Evolutionary conservation across 148 eudicot genomes (phyloP).

Genomic region (Selenicereus undatus): DNA sequence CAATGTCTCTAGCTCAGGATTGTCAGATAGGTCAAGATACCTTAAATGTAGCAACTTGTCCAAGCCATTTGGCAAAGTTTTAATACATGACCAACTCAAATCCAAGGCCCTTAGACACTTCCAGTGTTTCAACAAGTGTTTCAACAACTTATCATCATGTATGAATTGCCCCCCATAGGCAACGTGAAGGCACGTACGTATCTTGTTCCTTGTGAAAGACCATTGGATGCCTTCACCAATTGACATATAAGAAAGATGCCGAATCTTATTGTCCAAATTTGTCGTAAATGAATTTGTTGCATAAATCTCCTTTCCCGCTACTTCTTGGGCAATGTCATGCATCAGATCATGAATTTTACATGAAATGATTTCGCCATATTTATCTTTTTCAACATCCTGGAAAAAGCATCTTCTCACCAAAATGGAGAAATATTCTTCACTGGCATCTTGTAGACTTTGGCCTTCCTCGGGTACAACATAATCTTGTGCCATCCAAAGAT

Average conservation of each 20-base stretch:
- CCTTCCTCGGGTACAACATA: too few species aligned
- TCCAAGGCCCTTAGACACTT: neutral
- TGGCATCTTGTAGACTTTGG: too few species aligned
- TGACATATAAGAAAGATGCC: neutral
- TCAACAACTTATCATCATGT: neutral
- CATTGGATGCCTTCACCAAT: neutral
- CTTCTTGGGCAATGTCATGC: neutral
- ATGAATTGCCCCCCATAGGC: neutral
- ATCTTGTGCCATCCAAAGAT: too few species aligned
- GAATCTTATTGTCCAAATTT: neutral
- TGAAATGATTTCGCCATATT: neutral
- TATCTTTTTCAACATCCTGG: neutral
- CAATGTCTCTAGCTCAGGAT: neutral
- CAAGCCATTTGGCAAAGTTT: neutral
- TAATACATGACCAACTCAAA: neutral
- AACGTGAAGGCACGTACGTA: neutral
- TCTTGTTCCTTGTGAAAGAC: neutral
- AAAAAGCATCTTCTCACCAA: conserved; percentile 5
- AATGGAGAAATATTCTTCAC: too few species aligned
- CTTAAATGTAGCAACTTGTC: neutral
- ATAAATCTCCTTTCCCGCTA: neutral
- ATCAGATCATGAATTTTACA: neutral
- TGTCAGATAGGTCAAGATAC: neutral
- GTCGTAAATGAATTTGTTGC: neutral
- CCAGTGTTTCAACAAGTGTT: neutral